Evolutionary conservation across 2,329 filamentous ascomycete species (phyloP).

Genomic region (Alternaria triticimaculans): DNA sequence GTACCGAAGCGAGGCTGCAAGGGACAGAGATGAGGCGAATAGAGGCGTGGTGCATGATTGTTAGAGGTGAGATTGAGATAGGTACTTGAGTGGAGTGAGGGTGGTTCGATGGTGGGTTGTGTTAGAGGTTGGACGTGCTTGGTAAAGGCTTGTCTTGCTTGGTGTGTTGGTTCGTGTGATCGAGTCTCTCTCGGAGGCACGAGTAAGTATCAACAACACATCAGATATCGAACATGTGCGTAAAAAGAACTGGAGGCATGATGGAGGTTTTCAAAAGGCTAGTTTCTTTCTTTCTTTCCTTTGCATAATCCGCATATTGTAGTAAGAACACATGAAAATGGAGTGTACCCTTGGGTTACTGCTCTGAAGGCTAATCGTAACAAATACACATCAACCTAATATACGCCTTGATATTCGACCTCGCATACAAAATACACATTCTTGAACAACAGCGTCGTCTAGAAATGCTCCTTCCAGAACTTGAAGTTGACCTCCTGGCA

Average conservation of each 20-base stretch:
- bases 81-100: background rate
- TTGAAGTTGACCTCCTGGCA: constrained; percentile 85
- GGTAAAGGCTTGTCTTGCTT: background rate
- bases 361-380: constrained; percentile 8
- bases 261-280: background rate
- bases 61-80: background rate
- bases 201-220: background rate
- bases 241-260: background rate
- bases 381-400: constrained; percentile 3
- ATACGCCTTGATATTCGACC: background rate
- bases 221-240: background rate
- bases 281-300: background rate
- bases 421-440: background rate
- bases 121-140: background rate
- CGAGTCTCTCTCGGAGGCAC: background rate
- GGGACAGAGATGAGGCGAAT: background rate
- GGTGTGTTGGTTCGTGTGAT: background rate
- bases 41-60: background rate
- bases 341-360: constrained; percentile 9
- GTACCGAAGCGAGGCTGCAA: background rate
- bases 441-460: constrained; percentile 15
- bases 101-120: constrained; percentile 2
- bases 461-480: constrained; percentile 97
- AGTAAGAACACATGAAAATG: constrained; percentile 3
- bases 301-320: background rate